A percentile compares a stretch with the other conserved stretches of the same genome.
Conservation (phyloP, 192 early-diverging fungal species). For the Backusella circina region DNA sequence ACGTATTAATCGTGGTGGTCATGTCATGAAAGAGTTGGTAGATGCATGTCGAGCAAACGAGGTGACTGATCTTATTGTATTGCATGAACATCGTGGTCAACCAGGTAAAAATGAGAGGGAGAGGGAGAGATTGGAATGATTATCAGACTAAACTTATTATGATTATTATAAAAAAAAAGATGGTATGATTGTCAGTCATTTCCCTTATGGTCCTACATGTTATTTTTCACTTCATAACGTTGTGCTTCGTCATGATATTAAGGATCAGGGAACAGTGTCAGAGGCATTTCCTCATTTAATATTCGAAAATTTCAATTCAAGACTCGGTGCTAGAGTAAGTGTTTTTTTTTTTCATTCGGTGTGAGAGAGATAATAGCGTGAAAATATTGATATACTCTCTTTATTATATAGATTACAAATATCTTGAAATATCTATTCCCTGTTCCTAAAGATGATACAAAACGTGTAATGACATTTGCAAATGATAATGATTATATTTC, state of each 20-base stretch:
- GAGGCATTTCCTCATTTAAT: conserved; percentile 97
- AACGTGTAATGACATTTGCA: conserved; percentile 96
- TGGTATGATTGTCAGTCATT: conserved; percentile 91
- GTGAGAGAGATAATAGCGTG: neutral
- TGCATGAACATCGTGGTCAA: conserved; percentile 94
- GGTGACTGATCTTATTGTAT: conserved; percentile 92
- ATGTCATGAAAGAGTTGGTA: conserved; percentile 93
- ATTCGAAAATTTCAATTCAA: conserved; percentile 91
- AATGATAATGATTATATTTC: conserved; percentile 97
- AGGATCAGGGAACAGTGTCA: conserved; percentile 93
- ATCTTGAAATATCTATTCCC: conserved; percentile 97
- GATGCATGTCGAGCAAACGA: conserved; percentile 93
- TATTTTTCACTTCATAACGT: conserved; percentile 98
- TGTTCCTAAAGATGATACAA: conserved; percentile 93
- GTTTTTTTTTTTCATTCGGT: no score
- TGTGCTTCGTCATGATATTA: conserved; percentile 95
- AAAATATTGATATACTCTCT: neutral
- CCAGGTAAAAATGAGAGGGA: conserved; percentile 53
- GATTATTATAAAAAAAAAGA: conserved; percentile 51
- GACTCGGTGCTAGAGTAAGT: conserved; percentile 74
- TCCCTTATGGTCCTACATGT: conserved; percentile 97
- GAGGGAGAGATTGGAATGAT: neutral
- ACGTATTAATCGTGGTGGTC: conserved; percentile 95
- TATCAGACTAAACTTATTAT: neutral
- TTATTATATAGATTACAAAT: conserved; percentile 55